Evolutionary conservation across 2,329 filamentous ascomycete species (phyloP).

Genomic region (Akanthomyces lecanii): DNA sequence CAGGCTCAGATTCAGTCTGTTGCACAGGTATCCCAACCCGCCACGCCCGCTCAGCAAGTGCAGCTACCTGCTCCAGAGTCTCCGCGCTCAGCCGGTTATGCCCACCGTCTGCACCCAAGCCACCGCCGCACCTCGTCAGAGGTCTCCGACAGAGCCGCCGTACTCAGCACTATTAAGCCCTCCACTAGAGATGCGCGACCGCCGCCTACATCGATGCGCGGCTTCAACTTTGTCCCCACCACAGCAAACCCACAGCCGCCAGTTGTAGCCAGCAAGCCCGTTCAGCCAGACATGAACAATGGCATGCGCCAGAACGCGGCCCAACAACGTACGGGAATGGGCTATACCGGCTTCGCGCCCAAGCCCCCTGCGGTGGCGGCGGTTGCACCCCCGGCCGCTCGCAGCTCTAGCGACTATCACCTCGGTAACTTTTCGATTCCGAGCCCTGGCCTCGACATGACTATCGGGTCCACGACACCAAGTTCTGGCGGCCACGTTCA

Average conservation of each 20-base stretch:
- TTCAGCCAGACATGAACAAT: not conserved
- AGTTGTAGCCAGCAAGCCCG: not conserved
- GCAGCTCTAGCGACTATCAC: not conserved
- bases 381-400: conserved; percentile 2
- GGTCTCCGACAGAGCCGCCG: conserved; percentile 24
- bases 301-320: not conserved
- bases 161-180: conserved; percentile 18
- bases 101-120: conserved; percentile 26
- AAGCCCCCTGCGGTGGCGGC: not conserved
- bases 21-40: not conserved
- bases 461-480: not conserved
- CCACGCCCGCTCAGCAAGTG: not conserved
- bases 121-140: conserved; percentile 30
- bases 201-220: conserved; percentile 30
- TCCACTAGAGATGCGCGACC: conserved; percentile 24
- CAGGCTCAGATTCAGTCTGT: conserved; percentile 1
- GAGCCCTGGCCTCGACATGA: not conserved
- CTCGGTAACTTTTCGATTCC: not conserved
- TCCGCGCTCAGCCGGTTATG: not conserved
- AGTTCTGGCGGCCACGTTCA: not conserved
- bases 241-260: not conserved
- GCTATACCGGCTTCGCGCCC: not conserved
- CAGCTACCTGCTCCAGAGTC: not conserved
- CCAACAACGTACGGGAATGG: not conserved
- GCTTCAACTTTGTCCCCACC: conserved; percentile 25